phyloP scores from a whole-genome alignment of 2,329 filamentous ascomycete genomes.

The Fusarium agapanthi region DNA sequence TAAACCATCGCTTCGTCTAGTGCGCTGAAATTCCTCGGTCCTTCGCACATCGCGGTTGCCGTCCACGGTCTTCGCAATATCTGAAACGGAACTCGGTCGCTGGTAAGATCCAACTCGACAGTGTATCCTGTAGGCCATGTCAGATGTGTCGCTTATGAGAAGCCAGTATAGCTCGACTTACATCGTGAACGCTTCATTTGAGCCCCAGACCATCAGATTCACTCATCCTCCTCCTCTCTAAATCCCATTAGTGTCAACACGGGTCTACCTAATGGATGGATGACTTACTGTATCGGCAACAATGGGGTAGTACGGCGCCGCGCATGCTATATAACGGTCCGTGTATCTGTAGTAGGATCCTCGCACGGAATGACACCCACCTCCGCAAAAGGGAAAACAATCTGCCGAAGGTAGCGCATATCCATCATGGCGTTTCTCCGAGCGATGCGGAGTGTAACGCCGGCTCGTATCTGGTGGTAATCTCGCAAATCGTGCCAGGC shows the following conservation, averaged over 20 bases:
- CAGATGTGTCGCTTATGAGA: not conserved
- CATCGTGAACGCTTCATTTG: not conserved
- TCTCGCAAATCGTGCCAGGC: not conserved
- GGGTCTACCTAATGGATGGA: not conserved
- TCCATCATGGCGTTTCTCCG: not conserved
- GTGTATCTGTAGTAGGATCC: too few species aligned
- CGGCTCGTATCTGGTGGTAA: accelerated
- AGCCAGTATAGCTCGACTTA: not conserved
- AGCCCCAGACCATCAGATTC: not conserved
- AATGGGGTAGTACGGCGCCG: not conserved
- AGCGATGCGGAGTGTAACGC: not conserved
- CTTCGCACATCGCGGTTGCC: not conserved
- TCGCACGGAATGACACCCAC: not conserved
- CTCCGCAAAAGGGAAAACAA: not conserved
- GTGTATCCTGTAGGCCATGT: not conserved
- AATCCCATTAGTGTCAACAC: not conserved
- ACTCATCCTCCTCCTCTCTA: not conserved
- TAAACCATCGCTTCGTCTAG: not conserved
- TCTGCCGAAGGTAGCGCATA: accelerated
- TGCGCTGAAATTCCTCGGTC: not conserved
- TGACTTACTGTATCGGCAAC: not conserved
- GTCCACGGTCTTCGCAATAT: not conserved
- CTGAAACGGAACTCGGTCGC: not conserved
- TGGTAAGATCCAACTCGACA: not conserved
- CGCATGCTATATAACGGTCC: not conserved